Base-by-base conservation (phyloP, 2,329 filamentous ascomycete genomes). In the Calonectria montana region DNA sequence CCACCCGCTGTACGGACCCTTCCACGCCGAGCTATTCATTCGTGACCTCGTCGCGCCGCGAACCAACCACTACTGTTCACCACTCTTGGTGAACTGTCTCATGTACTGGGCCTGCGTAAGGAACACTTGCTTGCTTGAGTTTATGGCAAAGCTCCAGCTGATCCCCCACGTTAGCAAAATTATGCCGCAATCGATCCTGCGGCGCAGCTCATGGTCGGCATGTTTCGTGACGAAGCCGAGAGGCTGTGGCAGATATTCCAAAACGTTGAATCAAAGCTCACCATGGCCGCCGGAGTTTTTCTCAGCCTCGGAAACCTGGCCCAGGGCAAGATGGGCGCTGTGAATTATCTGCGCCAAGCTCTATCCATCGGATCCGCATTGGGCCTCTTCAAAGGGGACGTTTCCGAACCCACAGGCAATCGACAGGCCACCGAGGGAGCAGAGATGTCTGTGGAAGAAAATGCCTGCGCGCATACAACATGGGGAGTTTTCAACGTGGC, bases 41-140 rank as follows among this genome's bases (percentile, higher is more conserved):
- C 35, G 37, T 23, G 63, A 66, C 53, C 45, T 66, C 10, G 53
- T 55, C 27, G 27, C n/a, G n/a, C n/a, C n/a, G n/a, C n/a, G n/a
- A n/a, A 45, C 6, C 18, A 37, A 2, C 18, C 4, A 7, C 13
- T 27, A 70, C 23, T 70, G 68, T 29, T 70, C 68, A 10, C 29
- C 68, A 5, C 55, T 70, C 16, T 64, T 66, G 16, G 63, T 70
- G 5, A 66, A 70, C 43, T 64, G 53, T n/a, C 53, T 70, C 12
- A 70, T 70, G 68, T 71, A 69, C 31, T 71, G 65, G 59, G 69
- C 41, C 18, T 71, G 69, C 41, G 69, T 71, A 68, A 57, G 69
- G 25, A 16, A 23, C 8, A n/a, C n/a, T n/a, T 29, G 39, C 8
- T 45, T n/a, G 9, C 13, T n/a, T 31, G 9, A 39, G 23, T 18